These are phyloP conservation scores for Castanea mollissima DNA, from an alignment of 306 rosid species.

Conservation along the genomic window DNA sequence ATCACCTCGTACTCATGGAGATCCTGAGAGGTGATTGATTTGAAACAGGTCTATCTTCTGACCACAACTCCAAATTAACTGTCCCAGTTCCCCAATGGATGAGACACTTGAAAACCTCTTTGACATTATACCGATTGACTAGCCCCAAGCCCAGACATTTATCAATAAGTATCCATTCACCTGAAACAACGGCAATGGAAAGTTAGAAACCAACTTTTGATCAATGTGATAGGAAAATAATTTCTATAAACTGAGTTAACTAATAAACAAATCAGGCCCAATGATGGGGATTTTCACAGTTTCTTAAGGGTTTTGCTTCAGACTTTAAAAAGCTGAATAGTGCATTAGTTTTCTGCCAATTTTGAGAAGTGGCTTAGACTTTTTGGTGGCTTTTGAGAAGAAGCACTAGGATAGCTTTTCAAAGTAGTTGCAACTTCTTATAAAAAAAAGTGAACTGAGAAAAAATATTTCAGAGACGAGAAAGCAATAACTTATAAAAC, in stretches of 20 bases:
- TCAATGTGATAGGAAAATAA: not conserved
- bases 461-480: not conserved
- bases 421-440: not conserved
- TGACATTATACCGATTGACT: slow-evolving; percentile 61
- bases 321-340: not conserved
- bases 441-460: not conserved
- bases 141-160: slow-evolving; percentile 69
- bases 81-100: slow-evolving; percentile 78
- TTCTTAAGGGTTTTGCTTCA: not conserved
- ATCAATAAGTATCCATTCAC: slow-evolving; percentile 86
- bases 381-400: not conserved
- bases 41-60: slow-evolving; percentile 77
- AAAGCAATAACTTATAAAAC: not conserved
- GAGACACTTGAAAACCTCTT: slow-evolving; percentile 72
- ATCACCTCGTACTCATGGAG: slow-evolving; percentile 70
- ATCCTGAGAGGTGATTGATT: slow-evolving; percentile 61
- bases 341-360: not conserved
- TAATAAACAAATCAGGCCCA: not conserved
- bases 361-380: not conserved
- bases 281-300: not conserved
- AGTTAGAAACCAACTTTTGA: not conserved
- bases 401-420: not conserved
- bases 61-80: slow-evolving; percentile 90
- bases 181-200: slow-evolving; percentile 36
- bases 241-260: not conserved